Evolutionary conservation across 2,329 filamentous ascomycete genomes (phyloP).

Genomic region (Tolypocladium pustulatum): DNA sequence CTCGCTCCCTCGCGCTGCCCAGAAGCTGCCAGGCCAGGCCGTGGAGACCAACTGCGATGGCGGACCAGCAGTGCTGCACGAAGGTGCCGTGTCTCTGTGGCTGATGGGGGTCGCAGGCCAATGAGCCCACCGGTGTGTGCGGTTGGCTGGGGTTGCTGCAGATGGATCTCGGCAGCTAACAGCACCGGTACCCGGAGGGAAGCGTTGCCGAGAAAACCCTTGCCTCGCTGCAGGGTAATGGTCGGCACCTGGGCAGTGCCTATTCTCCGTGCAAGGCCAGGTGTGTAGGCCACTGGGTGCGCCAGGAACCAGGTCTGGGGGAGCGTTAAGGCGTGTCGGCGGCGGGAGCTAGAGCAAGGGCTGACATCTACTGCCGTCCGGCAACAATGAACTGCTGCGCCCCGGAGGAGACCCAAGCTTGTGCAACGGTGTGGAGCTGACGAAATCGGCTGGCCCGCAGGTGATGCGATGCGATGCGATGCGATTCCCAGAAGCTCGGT

Average conservation of each 20-base stretch:
- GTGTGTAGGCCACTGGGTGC: background rate
- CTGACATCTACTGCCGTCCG: background rate
- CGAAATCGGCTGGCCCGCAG: background rate
- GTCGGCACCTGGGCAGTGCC: background rate
- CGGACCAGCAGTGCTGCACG: background rate
- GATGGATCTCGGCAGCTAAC: background rate
- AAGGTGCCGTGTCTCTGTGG: background rate
- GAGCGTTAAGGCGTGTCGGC: background rate
- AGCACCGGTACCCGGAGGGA: background rate
- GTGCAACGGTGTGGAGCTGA: background rate
- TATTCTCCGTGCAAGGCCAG: background rate
- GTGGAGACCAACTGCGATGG: background rate
- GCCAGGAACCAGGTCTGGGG: background rate
- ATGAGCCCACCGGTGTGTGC: background rate
- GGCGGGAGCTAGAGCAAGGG: background rate
- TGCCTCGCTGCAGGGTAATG: background rate
- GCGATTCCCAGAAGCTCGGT: background rate
- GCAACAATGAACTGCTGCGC: background rate
- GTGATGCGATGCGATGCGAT: background rate
- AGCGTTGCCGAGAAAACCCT: background rate
- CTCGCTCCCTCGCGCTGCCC: background rate
- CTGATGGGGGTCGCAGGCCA: background rate
- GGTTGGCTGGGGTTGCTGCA: background rate
- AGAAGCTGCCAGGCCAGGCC: background rate
- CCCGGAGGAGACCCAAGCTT: background rate